Conservation (phyloP, 1,139 yeast species). For the Petasospora rhodanensis region DNA sequence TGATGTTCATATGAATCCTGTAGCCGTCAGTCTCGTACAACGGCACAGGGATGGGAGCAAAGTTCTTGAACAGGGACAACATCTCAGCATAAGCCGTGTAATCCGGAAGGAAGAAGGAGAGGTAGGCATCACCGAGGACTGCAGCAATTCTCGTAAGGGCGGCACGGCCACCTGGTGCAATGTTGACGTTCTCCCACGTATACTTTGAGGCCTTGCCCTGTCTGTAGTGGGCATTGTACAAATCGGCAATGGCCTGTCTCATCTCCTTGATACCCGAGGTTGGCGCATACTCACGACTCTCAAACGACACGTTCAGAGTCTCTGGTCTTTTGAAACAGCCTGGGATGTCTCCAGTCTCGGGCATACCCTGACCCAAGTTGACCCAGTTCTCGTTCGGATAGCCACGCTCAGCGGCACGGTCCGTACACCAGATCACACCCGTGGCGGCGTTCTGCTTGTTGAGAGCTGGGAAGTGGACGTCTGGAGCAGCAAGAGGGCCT, state of each 20-base stretch:
- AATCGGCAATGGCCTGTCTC: slow-evolving; percentile 58
- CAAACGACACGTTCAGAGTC: slow-evolving; percentile 46
- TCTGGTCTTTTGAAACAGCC: slow-evolving; percentile 60
- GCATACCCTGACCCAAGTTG: slow-evolving; percentile 68
- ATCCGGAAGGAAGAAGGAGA: slow-evolving; percentile 63
- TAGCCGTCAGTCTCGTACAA: slow-evolving; percentile 57
- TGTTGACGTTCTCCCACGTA: slow-evolving; percentile 61
- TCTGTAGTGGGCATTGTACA: slow-evolving; percentile 57
- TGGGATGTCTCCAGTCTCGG: slow-evolving; percentile 62
- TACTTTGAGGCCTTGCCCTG: slow-evolving; percentile 47
- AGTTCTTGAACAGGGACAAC: slow-evolving; percentile 62
- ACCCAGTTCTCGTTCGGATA: slow-evolving; percentile 54
- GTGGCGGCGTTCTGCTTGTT: slow-evolving; percentile 61
- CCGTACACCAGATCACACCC: slow-evolving; percentile 69
- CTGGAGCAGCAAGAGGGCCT: slow-evolving; percentile 41
- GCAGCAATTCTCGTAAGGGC: slow-evolving; percentile 67
- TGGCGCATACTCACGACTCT: slow-evolving; percentile 58
- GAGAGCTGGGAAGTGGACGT: slow-evolving; percentile 54
- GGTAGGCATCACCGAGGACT: slow-evolving; percentile 55
- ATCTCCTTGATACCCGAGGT: slow-evolving; percentile 58
- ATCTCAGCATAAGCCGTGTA: slow-evolving; percentile 72
- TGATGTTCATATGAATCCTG: slow-evolving; percentile 52
- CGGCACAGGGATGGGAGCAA: slow-evolving; percentile 66
- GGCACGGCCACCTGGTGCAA: slow-evolving; percentile 70
- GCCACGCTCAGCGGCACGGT: slow-evolving; percentile 60